Evolutionary conservation across 2,329 filamentous ascomycete species (phyloP).

Genomic region (Venturia aucupariae): DNA sequence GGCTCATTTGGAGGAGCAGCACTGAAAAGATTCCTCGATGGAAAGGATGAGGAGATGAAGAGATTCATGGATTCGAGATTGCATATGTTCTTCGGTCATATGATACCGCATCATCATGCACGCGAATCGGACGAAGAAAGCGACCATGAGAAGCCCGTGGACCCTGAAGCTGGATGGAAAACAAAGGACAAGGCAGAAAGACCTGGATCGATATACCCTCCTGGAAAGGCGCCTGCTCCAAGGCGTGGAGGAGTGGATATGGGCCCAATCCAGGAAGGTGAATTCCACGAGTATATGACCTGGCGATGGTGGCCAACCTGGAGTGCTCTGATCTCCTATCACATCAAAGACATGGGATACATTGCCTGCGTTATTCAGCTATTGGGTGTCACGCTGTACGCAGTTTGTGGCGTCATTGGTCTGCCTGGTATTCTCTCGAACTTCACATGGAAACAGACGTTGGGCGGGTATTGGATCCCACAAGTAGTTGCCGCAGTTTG

Average conservation of each 20-base stretch:
- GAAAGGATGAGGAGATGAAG: constrained; percentile 21
- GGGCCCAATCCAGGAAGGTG: constrained; percentile 16
- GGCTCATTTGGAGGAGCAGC: constrained; percentile 22
- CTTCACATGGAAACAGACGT: constrained; percentile 19
- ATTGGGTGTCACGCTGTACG: constrained; percentile 23
- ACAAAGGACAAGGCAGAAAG: constrained; percentile 14
- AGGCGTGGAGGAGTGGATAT: constrained; percentile 18
- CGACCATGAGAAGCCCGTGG: constrained; percentile 15
- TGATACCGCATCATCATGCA: constrained; percentile 16
- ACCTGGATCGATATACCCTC: constrained; percentile 17
- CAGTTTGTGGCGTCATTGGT: constrained; percentile 20
- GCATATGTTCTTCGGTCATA: constrained; percentile 18
- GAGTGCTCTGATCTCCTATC: constrained; percentile 20
- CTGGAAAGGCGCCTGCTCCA: constrained; percentile 16
- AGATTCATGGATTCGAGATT: constrained; percentile 23
- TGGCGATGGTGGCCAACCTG: constrained; percentile 25
- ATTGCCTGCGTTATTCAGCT: constrained; percentile 22
- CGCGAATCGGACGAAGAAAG: constrained; percentile 11
- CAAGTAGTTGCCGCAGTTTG: constrained; percentile 22
- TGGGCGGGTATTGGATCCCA: constrained; percentile 22
- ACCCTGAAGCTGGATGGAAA: constrained; percentile 18
- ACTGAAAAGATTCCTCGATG: constrained; percentile 21
- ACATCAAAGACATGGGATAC: constrained; percentile 24
- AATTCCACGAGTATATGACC: constrained; percentile 16
- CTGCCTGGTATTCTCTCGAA: constrained; percentile 22